Evolutionary conservation across 2,329 filamentous ascomycete genomes (phyloP), one percentile per base, ranked within the genome.

Genomic region (Penicillium capsulatum): DNA sequence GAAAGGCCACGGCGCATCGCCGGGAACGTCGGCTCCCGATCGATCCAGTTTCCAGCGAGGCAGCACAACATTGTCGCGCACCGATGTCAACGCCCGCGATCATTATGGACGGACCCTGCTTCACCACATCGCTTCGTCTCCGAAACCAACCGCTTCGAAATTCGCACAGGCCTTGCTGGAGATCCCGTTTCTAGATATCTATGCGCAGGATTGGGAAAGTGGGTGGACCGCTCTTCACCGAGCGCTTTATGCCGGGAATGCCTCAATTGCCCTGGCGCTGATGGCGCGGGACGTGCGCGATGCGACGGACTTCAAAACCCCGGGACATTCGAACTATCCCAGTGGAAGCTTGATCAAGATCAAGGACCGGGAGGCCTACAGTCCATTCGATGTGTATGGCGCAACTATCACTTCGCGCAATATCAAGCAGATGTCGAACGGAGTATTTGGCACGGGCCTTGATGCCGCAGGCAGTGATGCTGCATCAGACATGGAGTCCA

Each of bases 221-320:
- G 91, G 90, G 31, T 98, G 92, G 92, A 98, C 94, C 45, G 83
- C 90, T 26, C 74, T 98, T 27, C 92, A 98, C 60, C 80, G 92
- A 54, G 87, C 90, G 6, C 73, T 97, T 29, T 97, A 96, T 61
- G 81, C 83, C 53, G 91, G 91, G 32, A 96, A 96, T 58, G 80
- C 92, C 35, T 82, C 86, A 5, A 83, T 94, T 51, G 92, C 92
- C 2, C 81, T 88, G 32, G 73, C 87, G 14, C 80, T 98, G 20
- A 73, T 98, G 48, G 80, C 84, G 36, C 83, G 84, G 51, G 91
- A 96, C 60, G 73, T 81, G 15, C 77, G 75, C 26, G 80, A 89
- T 55, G 75, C 75, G 17, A 73, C 75, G 3, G 74, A 80, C 29
- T 81, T 82, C 47, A 78, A 79, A 5, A 70, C 75, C 13, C 48